These are phyloP conservation scores for Calonectria pseudoturangicola DNA, from an alignment of 2,329 filamentous ascomycete species.

Conservation along the genomic window DNA sequence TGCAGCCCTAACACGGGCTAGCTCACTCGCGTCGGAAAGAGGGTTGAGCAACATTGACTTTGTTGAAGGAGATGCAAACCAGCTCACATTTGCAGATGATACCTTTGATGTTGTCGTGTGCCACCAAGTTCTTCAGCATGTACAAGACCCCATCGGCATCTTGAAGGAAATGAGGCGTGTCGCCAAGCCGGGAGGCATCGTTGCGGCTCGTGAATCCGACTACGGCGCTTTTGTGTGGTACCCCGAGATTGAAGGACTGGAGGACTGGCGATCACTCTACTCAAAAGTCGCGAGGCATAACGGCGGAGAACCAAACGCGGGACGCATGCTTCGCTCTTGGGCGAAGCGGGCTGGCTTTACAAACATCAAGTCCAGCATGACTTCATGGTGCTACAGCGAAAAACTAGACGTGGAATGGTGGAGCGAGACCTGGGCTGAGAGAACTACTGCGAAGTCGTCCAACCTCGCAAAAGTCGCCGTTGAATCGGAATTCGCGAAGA, in stretches of 20 bases:
- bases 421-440: conserved; percentile 24
- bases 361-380: conserved; percentile 4
- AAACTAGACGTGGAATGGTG: conserved; percentile 15
- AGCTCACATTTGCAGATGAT: background rate
- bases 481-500: background rate
- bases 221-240: conserved; percentile 20
- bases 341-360: conserved; percentile 2
- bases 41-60: conserved; percentile 22
- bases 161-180: conserved; percentile 30
- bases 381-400: conserved; percentile 22
- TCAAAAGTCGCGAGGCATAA: conserved; percentile 8
- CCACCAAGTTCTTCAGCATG: conserved; percentile 28
- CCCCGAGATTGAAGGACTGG: conserved; percentile 14
- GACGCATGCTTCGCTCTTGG: conserved; percentile 21
- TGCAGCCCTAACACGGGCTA: background rate
- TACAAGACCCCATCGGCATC: background rate
- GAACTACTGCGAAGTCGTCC: conserved; percentile 4
- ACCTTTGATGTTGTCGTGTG: conserved; percentile 15
- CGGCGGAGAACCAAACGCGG: conserved; percentile 21
- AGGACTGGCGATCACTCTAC: conserved; percentile 19
- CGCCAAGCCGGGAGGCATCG: conserved; percentile 17
- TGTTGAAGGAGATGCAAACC: conserved; percentile 17
- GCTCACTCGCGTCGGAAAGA: background rate
- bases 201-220: conserved; percentile 28
- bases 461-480: conserved; percentile 7